Evolutionary conservation across 148 eudicot species (phyloP), one percentile per base, ranked within the genome.

Genomic region (Diospyros kaki): DNA sequence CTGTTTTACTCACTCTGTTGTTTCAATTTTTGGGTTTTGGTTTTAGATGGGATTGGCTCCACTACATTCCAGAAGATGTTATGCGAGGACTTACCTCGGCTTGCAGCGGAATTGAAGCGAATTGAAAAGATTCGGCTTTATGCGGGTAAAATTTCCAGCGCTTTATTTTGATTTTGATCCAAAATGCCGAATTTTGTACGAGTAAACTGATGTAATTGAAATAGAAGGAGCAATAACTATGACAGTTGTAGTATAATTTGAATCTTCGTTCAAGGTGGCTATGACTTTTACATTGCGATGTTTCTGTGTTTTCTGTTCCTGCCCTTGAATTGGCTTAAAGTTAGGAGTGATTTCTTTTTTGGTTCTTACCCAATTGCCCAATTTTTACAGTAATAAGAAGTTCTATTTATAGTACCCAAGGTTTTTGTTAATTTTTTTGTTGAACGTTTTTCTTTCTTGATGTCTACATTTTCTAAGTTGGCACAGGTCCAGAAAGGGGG

Each of bases 111-210:
- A 72, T 71, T 87, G 74, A 74, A 73, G 41, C 82, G 81, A 59
- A 81, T 87, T 44, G 79, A 83, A n/a, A 63, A 52, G 7, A 59
- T 87, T 68, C 84, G 88, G 48, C 75, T 67, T 46, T 87, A 84
- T 75, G 78, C 83, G 12, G 86, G 90, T 87, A 40, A 64, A 67
- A 41, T 74, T 53, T 3, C 8, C 9, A 14, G 11, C 39, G 53
- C 28, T 14, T 28, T 17, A 12, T 18, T 46, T 9, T 9, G 1
- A 42, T 14, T 10, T 11, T 15, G 14, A 7, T 44, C 28, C 8
- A 6, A 6, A n/a, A 65, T 15, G 44, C 6, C 15, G 50, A 15
- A 14, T 65, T 44, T 43, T 14, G 41, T 45, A 43, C 6, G 41
- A 48, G 4, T 12, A 45, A 39, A 1, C 38, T 61, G 18, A 11